A percentile compares a stretch with the other conserved stretches of the same genome.
phyloP scores from a whole-genome alignment of 345 rosid genomes.

The Citrus maxima region DNA sequence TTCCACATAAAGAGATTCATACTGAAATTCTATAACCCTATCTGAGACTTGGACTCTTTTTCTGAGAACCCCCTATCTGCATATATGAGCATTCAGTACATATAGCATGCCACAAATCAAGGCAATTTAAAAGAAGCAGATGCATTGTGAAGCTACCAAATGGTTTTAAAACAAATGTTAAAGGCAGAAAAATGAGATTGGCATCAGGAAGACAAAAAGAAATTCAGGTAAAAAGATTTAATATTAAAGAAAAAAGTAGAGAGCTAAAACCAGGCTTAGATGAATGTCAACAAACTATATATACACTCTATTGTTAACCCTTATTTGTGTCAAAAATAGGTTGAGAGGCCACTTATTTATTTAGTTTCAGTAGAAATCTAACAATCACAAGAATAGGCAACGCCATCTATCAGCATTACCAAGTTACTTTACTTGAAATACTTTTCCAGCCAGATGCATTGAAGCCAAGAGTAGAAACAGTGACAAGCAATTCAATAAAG shows the following conservation, averaged over 20 bases:
- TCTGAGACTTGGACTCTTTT: background rate
- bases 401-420: background rate
- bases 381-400: no score
- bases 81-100: background rate
- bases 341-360: background rate
- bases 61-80: background rate
- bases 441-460: no score
- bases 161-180: background rate
- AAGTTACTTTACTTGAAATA: background rate
- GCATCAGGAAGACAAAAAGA: background rate
- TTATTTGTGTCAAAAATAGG: background rate
- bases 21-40: slow-evolving; percentile 3
- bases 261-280: background rate
- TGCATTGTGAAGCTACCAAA: background rate
- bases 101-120: background rate
- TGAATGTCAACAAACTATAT: background rate
- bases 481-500: background rate
- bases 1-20: background rate
- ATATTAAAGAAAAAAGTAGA: background rate
- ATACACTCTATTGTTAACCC: background rate
- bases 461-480: background rate
- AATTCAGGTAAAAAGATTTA: no score
- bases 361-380: no score
- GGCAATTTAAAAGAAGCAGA: background rate
- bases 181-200: background rate